These are phyloP conservation scores for Yamadazyma paraphyllophila DNA, from an alignment of 805 yeast genomes.

Conservation along the genomic window DNA sequence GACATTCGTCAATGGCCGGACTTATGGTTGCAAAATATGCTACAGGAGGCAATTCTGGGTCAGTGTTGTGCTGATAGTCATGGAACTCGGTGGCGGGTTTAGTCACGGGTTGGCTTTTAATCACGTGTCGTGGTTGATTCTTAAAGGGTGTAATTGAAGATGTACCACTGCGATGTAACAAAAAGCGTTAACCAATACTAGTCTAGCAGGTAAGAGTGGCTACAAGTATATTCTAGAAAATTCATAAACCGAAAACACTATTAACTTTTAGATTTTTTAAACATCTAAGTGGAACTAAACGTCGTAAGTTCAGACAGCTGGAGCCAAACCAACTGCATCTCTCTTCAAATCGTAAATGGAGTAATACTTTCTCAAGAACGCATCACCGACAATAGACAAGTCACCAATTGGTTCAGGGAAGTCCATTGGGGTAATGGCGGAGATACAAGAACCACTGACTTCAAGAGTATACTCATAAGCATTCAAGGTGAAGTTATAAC, in stretches of 20 bases:
- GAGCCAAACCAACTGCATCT: constrained; percentile 93
- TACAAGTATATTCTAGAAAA: background rate
- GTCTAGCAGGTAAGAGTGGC: too few species aligned
- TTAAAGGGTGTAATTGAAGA: too few species aligned
- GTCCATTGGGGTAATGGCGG: constrained; percentile 96
- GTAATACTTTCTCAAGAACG: constrained; percentile 93
- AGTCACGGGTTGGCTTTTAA: too few species aligned
- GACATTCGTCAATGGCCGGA: too few species aligned
- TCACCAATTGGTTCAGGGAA: constrained; percentile 97
- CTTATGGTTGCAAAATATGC: background rate
- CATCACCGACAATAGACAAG: constrained; percentile 93
- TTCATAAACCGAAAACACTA: constrained; percentile 2
- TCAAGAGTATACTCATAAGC: constrained; percentile 94
- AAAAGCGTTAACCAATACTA: too few species aligned
- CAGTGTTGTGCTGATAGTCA: too few species aligned
- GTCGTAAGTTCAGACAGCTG: constrained; percentile 37
- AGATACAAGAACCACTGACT: constrained; percentile 91
- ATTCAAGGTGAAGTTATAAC: constrained; percentile 85
- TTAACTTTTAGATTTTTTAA: constrained; percentile 3
- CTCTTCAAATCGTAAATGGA: constrained; percentile 88
- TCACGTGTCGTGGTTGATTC: too few species aligned
- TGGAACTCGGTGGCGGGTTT: too few species aligned
- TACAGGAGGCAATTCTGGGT: too few species aligned
- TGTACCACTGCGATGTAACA: too few species aligned
- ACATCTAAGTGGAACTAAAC: background rate